Evolutionary conservation across 2,329 filamentous ascomycete species (phyloP).

Genomic region (Beauveria scarabaeidicola): DNA sequence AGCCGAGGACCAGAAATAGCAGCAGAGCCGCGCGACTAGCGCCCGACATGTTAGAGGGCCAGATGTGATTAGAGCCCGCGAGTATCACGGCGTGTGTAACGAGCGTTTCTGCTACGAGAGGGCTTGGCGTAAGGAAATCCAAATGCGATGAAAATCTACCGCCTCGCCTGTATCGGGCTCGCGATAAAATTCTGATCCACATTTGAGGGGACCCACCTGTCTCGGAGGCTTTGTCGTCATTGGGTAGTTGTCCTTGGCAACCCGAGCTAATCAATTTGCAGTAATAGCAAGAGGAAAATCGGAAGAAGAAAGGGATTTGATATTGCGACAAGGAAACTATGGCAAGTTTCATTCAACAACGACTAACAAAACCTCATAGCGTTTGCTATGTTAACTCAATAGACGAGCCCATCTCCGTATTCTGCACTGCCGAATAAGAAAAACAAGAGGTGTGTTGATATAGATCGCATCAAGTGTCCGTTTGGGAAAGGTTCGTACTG

Average conservation of each 20-base stretch:
- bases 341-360: too few species aligned
- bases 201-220: not conserved
- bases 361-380: not conserved
- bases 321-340: too few species aligned
- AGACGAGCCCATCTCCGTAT: too few species aligned
- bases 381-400: not conserved
- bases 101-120: not conserved
- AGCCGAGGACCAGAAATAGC: slow-evolving; percentile 19
- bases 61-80: not conserved
- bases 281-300: not conserved
- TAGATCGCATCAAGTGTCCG: too few species aligned
- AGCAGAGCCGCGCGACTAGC: slow-evolving; percentile 4
- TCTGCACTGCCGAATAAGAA: too few species aligned
- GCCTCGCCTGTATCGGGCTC: not conserved
- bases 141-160: not conserved
- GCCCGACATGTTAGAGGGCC: not conserved
- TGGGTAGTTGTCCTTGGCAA: not conserved
- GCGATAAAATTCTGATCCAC: not conserved
- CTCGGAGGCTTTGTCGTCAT: not conserved
- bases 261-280: not conserved
- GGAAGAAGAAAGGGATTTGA: too few species aligned
- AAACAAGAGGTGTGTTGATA: too few species aligned
- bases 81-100: not conserved
- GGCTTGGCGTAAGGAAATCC: too few species aligned
- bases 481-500: too few species aligned